These are phyloP conservation scores for Collybia sordida DNA, from an alignment of 768 basidiomycete species.

Conservation along the genomic window DNA sequence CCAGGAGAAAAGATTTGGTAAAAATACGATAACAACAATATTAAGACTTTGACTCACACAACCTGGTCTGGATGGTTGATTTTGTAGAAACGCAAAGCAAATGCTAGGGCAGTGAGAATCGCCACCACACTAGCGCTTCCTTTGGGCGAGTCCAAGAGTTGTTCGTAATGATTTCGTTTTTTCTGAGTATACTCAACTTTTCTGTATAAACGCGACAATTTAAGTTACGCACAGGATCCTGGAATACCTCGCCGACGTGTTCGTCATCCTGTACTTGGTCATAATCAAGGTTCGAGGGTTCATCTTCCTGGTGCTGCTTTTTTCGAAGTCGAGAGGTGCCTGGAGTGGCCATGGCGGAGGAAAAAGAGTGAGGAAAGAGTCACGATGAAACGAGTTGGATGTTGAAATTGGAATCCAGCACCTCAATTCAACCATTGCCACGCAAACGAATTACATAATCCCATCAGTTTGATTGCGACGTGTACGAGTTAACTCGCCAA, in stretches of 20 bases:
- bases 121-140: constrained; percentile 65
- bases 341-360: constrained; percentile 16
- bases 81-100: constrained; percentile 89
- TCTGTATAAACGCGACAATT: constrained; percentile 1
- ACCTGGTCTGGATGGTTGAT: constrained; percentile 94
- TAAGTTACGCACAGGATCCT: constrained; percentile 41
- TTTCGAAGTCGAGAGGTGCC: constrained; percentile 17
- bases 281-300: constrained; percentile 15
- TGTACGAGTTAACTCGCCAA: too few species aligned
- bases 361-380: constrained; percentile 1
- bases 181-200: constrained; percentile 32
- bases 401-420: constrained; percentile 1
- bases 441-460: constrained; percentile 1
- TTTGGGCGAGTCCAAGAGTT: constrained; percentile 57
- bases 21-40: neutral
- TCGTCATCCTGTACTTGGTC: constrained; percentile 51
- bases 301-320: constrained; percentile 1
- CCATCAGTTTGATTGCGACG: neutral
- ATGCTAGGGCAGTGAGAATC: constrained; percentile 70
- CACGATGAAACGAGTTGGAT: constrained; percentile 2
- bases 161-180: constrained; percentile 60
- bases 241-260: constrained; percentile 47
- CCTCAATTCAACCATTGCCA: neutral
- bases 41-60: constrained; percentile 57
- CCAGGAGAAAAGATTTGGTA: neutral